phyloP scores from a whole-genome alignment of 805 yeast species.

The Torulaspora indica region DNA sequence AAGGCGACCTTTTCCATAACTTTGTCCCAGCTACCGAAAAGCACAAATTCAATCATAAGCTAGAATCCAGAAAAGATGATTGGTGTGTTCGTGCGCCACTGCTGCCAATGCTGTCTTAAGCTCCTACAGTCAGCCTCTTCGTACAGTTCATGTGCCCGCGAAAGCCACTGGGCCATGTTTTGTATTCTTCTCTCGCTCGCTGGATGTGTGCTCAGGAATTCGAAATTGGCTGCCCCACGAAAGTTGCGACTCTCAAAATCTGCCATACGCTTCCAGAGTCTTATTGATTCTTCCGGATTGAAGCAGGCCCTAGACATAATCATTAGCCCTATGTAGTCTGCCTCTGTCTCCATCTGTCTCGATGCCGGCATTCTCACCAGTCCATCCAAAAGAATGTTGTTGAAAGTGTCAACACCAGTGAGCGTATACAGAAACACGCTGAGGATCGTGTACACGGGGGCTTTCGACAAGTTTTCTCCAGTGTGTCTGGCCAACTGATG shows the following conservation, averaged over 20 bases:
- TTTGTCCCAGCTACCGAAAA: background rate
- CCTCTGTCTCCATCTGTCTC: slow-evolving; percentile 92
- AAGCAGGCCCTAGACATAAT: slow-evolving; percentile 88
- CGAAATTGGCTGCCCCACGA: slow-evolving; percentile 39
- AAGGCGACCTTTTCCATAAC: slow-evolving; percentile 19
- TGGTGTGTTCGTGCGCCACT: slow-evolving; percentile 3
- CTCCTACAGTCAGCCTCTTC: slow-evolving; percentile 32
- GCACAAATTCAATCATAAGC: too few relatives aligned
- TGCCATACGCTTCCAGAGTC: slow-evolving; percentile 81
- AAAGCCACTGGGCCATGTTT: slow-evolving; percentile 65
- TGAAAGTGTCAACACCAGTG: slow-evolving; percentile 55
- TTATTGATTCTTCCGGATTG: slow-evolving; percentile 67
- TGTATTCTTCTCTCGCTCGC: slow-evolving; percentile 66
- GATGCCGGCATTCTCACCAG: slow-evolving; percentile 76
- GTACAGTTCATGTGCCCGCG: slow-evolving; percentile 39
- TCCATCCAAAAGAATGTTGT: slow-evolving; percentile 50
- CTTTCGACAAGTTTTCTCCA: slow-evolving; percentile 71
- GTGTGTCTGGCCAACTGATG: slow-evolving; percentile 93
- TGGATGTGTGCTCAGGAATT: slow-evolving; percentile 86
- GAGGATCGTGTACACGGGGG: slow-evolving; percentile 61
- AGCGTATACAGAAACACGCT: slow-evolving; percentile 51
- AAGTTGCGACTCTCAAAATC: slow-evolving; percentile 40
- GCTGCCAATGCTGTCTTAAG: slow-evolving; percentile 4
- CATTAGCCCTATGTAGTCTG: slow-evolving; percentile 90
- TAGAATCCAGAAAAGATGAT: background rate